Base-by-base conservation (phyloP, 257 asterid species). In the Salvia rosmarinus region DNA sequence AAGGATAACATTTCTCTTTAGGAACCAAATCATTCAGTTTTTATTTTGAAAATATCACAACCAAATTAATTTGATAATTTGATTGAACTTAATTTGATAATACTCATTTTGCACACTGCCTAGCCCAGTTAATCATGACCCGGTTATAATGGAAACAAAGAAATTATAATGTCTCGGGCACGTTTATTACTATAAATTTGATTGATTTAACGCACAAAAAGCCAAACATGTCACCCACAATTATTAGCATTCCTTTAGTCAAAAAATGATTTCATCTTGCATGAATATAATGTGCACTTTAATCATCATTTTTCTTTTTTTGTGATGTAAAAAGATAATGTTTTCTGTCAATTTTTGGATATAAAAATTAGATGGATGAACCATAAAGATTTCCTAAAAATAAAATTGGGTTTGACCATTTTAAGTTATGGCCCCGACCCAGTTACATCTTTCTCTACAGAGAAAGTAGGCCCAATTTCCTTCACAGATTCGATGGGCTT, bases 101-200 rank as follows among this genome's bases (percentile, higher is more conserved):
- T 16, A 59, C 5, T 5, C 51, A 62, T 3, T 60, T 62, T 11
- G 19, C 32, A 9, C 51, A 30, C 50, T 62, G 2, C 47, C 25
- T 19, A 25, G 9, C 66, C 44, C 56, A 4, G 25, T 8, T 61
- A 16, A 51, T 59, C 32, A 49, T 59, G 43, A 23, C 13, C 2
- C 10, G 8, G 5, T 14, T 39, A 52, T 52, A 62, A 19, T 43
- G 67, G 72, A 56, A 58, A n/a, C 54, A 63, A 16, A 43, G 6
- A 25, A 63, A 73, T 73, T 54, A 73, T 73, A 40, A 5, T 72
- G 71, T 52, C 65, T 56, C 9, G 4, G 25, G 28, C 71, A 52
- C 58, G 63, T 75, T 44, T 67, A 66, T 10, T 6, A 7, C 1
- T 37, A 37, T 8, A 6, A 6, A 6, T 37, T 37, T 54, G 19